Conservation (phyloP, 352 stramenopile species). For the Phytophthora tubulina region DNA sequence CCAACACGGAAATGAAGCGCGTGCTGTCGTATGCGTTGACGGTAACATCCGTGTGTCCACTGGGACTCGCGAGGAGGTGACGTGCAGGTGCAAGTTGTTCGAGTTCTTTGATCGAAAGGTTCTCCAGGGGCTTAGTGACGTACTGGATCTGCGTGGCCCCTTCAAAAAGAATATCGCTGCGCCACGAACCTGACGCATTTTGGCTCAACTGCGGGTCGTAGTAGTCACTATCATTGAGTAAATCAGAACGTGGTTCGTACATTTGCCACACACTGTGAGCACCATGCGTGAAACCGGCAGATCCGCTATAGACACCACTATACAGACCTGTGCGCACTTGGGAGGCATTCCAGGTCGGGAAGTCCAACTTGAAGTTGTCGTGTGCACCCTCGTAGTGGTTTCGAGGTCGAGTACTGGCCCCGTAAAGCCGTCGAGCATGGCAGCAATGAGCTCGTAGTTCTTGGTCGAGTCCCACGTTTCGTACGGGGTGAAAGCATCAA, state of each 20-base stretch:
- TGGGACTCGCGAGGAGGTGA: slow-evolving; percentile 14
- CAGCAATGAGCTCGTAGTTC: slow-evolving; percentile 31
- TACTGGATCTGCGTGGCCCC: slow-evolving; percentile 26
- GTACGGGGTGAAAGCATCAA: slow-evolving; percentile 5
- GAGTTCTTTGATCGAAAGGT: background rate
- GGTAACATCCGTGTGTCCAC: background rate
- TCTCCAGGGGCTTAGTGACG: slow-evolving; percentile 29
- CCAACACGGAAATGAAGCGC: slow-evolving; percentile 31
- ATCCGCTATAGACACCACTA: slow-evolving; percentile 30
- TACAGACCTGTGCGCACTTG: slow-evolving; percentile 35
- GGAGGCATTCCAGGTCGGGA: slow-evolving; percentile 28
- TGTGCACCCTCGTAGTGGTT: slow-evolving; percentile 37
- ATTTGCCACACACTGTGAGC: slow-evolving; percentile 39
- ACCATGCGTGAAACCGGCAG: slow-evolving; percentile 36
- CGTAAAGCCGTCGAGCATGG: slow-evolving; percentile 24
- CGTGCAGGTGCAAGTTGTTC: slow-evolving; percentile 20
- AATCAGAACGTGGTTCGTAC: slow-evolving; percentile 27
- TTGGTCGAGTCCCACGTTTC: slow-evolving; percentile 21
- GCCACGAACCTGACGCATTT: slow-evolving; percentile 35
- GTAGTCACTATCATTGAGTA: slow-evolving; percentile 29
- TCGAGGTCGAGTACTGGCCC: slow-evolving; percentile 34
- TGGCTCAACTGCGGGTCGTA: slow-evolving; percentile 15
- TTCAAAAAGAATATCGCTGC: slow-evolving; percentile 26
- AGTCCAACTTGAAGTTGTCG: slow-evolving; percentile 19
- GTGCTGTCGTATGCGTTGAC: slow-evolving; percentile 28